These are phyloP conservation scores for Lecanoromycetidae sp. DNA, from an alignment of 2,329 filamentous ascomycete genomes.

Conservation along the genomic window DNA sequence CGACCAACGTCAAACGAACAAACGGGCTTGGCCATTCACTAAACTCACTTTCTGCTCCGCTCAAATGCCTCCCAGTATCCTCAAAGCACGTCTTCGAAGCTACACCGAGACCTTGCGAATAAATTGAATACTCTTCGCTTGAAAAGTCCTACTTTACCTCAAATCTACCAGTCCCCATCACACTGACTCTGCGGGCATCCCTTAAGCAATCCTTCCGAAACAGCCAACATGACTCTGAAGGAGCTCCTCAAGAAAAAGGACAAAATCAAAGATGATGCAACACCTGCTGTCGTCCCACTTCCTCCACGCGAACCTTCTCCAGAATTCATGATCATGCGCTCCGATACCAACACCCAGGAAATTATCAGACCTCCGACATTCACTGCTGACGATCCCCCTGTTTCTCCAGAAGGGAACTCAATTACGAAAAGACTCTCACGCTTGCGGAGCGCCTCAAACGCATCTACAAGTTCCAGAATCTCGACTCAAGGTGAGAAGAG, in stretches of 20 bases:
- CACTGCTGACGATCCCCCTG: conserved; percentile 29
- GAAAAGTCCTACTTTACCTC: no score
- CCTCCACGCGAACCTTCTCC: conserved; percentile 34
- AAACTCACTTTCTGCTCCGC: background rate
- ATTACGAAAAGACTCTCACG: conserved; percentile 23
- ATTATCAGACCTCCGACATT: conserved; percentile 58
- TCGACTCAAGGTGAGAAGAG: conserved; percentile 20
- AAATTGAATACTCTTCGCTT: background rate
- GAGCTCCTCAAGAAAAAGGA: conserved; percentile 53
- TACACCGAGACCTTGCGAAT: conserved; percentile 7
- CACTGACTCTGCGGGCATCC: no score
- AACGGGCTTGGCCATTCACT: conserved; percentile 4
- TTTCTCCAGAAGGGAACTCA: conserved; percentile 6
- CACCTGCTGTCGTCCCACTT: conserved; percentile 21
- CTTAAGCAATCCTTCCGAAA: background rate
- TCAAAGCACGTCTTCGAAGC: background rate
- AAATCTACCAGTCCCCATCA: no score
- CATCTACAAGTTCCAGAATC: conserved; percentile 27
- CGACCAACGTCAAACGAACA: background rate
- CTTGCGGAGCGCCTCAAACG: conserved; percentile 26
- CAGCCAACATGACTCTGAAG: conserved; percentile 43
- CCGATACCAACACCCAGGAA: conserved; percentile 71
- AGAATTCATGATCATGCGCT: conserved; percentile 72
- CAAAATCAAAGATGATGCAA: conserved; percentile 33
- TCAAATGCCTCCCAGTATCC: background rate